These are phyloP conservation scores for Botrytis hyacinthi DNA, from an alignment of 2,329 filamentous ascomycete species.

Conservation along the genomic window DNA sequence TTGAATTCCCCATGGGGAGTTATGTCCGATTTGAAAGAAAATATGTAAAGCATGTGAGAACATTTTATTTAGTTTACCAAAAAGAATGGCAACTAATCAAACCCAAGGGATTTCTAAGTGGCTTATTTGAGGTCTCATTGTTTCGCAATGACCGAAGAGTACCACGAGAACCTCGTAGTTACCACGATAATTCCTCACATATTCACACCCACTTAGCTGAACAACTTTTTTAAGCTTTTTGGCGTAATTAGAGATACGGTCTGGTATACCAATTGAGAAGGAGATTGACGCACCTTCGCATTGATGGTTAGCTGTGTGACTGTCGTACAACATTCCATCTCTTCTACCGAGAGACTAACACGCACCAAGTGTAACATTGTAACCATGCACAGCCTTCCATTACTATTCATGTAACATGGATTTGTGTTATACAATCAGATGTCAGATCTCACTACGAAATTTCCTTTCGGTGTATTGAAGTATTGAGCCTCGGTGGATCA, in stretches of 20 bases:
- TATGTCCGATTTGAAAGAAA: not conserved
- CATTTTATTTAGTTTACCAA: not conserved
- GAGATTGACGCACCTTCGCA: not conserved
- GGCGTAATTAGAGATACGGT: slow-evolving; percentile 1
- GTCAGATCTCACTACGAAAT: not conserved
- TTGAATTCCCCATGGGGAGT: not conserved
- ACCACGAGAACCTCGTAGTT: not conserved
- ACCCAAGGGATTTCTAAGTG: not conserved
- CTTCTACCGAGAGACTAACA: not conserved
- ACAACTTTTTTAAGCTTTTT: slow-evolving; percentile 3
- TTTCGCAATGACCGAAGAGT: not conserved
- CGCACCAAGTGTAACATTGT: not conserved
- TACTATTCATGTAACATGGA: not conserved
- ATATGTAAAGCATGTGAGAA: not conserved
- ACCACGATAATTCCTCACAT: not conserved
- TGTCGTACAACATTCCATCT: not conserved
- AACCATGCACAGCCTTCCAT: not conserved
- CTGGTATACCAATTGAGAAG: not conserved
- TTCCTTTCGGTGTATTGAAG: slow-evolving; percentile 2
- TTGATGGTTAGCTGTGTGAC: not conserved
- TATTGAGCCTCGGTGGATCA: slow-evolving; percentile 8
- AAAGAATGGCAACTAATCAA: not conserved
- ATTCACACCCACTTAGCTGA: not conserved
- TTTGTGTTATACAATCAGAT: slow-evolving; percentile 5
- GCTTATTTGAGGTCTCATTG: not conserved